Evolutionary conservation across 106 monocot genomes (phyloP), one percentile per base, ranked within the genome.

Genomic region (Acorus calamus): DNA sequence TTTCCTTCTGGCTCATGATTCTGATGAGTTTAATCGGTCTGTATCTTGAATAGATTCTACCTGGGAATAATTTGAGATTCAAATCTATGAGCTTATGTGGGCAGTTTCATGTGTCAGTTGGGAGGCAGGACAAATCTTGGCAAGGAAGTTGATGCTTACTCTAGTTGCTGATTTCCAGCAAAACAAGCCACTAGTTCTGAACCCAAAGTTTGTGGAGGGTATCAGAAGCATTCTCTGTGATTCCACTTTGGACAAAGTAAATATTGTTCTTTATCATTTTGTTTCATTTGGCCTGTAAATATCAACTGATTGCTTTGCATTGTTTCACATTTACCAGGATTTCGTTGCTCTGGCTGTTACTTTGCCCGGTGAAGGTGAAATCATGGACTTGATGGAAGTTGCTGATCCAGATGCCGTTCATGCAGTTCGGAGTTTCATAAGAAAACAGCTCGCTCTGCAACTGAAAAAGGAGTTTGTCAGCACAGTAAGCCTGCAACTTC

Each of bases 21-120:
- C 96, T 11, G 91, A 98, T 61, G 96, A 88, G 67, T 98, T 98
- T 69, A 98, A 98, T 56, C 82, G 96, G 96, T 85, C 80, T 50
- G 66, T 11, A 6, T 6, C 28, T 28, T 28, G 28, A 28, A 0
- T 28, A 28, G 28, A 0, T 28, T 28, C 1, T 28, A 0, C 0
- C 28, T 28, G 0, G 28, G 28, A 28, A 42, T 56, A 6, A 14
- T 42, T 44, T 47, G 44, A 14, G 4, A 46, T 59, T 59, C 46
- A 8, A 8, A 68, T 42, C 10, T 52, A 46, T 14, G 4, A 45
- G 2, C 60, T 66, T 43, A 0, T 14, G n/a, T 28, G 48, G 60
- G 11, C 50, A 28, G 12, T 47, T 46, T 63, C 12, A 8, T 50
- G 53, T 47, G 59, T 76, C 75, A 98, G 96, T 62, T 98, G 96